Conservation (phyloP, 345 rosid genomes). For the Eucalyptus lansdowneana region DNA sequence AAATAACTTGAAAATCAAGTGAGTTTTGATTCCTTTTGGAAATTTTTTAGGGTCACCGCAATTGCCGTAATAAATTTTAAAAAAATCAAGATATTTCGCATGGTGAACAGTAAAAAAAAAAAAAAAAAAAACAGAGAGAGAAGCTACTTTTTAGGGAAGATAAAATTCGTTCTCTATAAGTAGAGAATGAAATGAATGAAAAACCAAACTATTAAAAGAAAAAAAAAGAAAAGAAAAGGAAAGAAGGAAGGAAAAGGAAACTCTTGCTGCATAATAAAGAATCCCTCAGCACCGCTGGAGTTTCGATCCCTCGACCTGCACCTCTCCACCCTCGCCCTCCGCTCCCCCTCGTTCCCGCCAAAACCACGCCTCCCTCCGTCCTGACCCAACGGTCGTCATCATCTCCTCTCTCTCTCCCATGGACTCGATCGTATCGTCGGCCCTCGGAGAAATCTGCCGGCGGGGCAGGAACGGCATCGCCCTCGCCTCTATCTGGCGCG, state of each 20-base stretch:
- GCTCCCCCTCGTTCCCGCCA: background rate
- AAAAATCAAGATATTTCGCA: fast-evolving
- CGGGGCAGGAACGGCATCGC: constrained; percentile 37
- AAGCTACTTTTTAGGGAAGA: background rate
- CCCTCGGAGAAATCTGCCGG: constrained; percentile 55
- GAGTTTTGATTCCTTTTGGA: background rate
- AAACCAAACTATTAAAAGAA: background rate
- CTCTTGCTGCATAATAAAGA: background rate
- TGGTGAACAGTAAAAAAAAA: fast-evolving
- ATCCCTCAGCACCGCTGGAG: background rate
- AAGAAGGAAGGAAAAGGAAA: background rate
- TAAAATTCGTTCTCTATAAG: background rate
- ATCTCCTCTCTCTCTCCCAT: background rate
- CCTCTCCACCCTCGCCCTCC: background rate
- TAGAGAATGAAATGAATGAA: background rate
- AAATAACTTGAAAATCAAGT: background rate
- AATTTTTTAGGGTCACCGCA: fast-evolving
- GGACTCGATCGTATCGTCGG: constrained; percentile 47
- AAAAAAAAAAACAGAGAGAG: too few relatives aligned
- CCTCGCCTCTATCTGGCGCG: constrained; percentile 28
- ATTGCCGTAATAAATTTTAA: fast-evolving
- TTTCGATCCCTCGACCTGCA: background rate
- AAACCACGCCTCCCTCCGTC: background rate
- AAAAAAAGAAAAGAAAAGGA: background rate
- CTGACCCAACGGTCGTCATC: background rate